Evolutionary conservation across 2,329 filamentous ascomycete genomes (phyloP), one percentile per base, ranked within the genome.

Genomic region (Ceratocystis huliohia): DNA sequence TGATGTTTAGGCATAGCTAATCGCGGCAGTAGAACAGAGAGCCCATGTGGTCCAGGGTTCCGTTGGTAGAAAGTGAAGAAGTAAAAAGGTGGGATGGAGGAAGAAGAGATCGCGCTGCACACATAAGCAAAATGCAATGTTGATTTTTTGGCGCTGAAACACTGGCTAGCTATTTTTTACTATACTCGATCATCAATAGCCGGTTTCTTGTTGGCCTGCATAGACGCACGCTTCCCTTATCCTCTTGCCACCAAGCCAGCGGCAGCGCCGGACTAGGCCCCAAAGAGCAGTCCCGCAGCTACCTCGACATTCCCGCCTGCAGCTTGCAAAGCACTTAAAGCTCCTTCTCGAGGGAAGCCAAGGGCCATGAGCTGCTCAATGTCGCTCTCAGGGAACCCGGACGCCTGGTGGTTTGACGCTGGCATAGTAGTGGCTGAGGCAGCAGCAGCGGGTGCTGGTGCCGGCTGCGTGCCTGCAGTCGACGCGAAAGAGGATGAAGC

Each of bases 251-350:
- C 17, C 45, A 17, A 7, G 45, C 45, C 45, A 17, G 8, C 45
- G 4, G 6, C 45, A 20, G 45, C 50, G n/a, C 22, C n/a, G 25
- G 7, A 15, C 63, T 48, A 80, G 61, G 78, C 76, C 68, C 82
- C 78, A 71, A 86, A 90, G 64, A 96, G 82, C 69, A 96, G 80
- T 62, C 88, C 86, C 61, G 91, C 92, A n/a, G 93, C 93, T 69
- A 87, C 84, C 69, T 97, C 90, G 6, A 96, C 84, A 72, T 97
- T 89, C 22, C 94, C 93, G 22, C 86, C 86, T 17, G 89, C 89
- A 37, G 90, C 89, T 72, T 91, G 84, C 64, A 99, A 78, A 1
- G 92, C 91, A 68, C 88, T 85, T 64, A 94, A 81, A 0, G 92
- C 93, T 70, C 90, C 83, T 68, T 88, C 82, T 65, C 87, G 81